These are phyloP conservation scores for Aspergillus carlsbadensis DNA, from an alignment of 495 filamentous ascomycete species.

Conservation along the genomic window DNA sequence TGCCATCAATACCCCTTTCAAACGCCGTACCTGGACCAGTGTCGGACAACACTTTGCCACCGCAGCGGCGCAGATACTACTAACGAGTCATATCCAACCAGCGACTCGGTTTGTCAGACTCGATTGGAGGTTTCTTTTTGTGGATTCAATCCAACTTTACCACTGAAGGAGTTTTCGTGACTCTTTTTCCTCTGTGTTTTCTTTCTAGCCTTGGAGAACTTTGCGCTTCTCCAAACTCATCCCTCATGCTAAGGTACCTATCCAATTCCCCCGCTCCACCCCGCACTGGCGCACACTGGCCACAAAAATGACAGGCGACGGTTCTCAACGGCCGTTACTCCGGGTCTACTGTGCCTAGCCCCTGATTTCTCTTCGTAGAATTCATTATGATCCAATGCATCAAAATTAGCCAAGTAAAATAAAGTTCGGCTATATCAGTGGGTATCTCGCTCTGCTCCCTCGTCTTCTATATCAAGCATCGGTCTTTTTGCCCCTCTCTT, in stretches of 20 bases:
- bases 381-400: slow-evolving; percentile 2
- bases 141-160: not conserved
- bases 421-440: slow-evolving; percentile 8
- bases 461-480: slow-evolving; percentile 16
- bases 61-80: not conserved
- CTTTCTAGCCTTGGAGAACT: no score
- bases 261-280: slow-evolving; percentile 12
- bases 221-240: no score
- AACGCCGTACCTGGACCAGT: not conserved
- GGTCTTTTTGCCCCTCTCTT: slow-evolving; percentile 2
- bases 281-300: slow-evolving; percentile 3
- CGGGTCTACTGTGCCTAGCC: not conserved
- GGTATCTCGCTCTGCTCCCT: slow-evolving; percentile 22
- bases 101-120: not conserved
- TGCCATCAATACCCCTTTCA: not conserved
- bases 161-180: not conserved
- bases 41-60: slow-evolving; percentile 5
- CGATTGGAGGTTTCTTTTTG: not conserved
- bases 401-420: slow-evolving; percentile 17
- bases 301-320: no score
- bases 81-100: slow-evolving; percentile 1
- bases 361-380: not conserved
- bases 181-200: no score
- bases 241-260: not conserved
- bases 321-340: not conserved